Base-by-base conservation (phyloP, 371 early-diverging fungal genomes). In the Fennellomyces sp. region DNA sequence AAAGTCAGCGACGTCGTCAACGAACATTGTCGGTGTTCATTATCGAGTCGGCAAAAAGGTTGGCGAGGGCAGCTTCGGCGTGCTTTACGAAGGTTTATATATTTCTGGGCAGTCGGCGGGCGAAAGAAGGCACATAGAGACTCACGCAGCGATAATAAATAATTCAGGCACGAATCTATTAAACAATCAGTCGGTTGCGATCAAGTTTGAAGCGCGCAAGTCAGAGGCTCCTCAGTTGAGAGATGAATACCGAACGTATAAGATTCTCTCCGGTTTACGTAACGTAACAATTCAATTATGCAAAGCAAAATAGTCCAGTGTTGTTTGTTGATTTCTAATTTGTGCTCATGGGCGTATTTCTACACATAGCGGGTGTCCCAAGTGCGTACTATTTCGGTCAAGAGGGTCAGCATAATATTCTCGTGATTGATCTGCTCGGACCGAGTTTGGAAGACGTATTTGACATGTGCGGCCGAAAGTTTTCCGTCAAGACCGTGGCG, bases 381-480 rank as follows among this genome's bases (percentile, higher is more conserved):
- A 83, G 72, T 58, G 94, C 92, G 8, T 94, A 94, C 71, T 96
- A 96, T 77, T 98, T 95, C 84, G 97, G 97, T 26, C 94, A 94
- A 67, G 97, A 98, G 76, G 97, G 97, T 3, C 86, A 94, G 27
- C 94, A 97, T 72, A 96, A 95, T 74, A 85, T 96, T n/a, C 83
- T 98, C 13, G 93, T 97, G 61, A 96, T 99, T 66, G 99, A 99
- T 73, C 75, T 99, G 63, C 87, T 99, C n/a, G 99, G 99, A 5
- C 94, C 94, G 5, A 92, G 93, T 62, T 80, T 99, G 15, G 99
- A 99, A 72, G 97, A 99, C 73, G 81, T 98, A 65, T 99, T 99
- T 82, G 97, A 96, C 66, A 84, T 93, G 73, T 97, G 98, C 69
- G 83, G 89, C 21, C 86, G 97, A 57, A 89, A 91, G 67, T 96